phyloP scores from a whole-genome alignment of 768 basidiomycete species.

The Tubosaeta sp. region DNA sequence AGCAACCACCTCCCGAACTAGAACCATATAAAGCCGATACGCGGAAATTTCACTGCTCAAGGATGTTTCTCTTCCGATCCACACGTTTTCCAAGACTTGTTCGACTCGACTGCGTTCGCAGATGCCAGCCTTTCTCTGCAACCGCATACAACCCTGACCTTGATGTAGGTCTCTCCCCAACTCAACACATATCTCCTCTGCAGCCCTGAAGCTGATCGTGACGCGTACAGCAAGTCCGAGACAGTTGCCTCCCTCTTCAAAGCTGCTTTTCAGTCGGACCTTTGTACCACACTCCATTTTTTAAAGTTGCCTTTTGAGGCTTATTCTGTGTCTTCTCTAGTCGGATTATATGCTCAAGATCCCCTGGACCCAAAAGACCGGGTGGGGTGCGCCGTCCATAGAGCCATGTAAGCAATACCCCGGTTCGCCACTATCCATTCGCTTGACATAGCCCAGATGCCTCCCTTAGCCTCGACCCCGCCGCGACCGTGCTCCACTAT shows the following conservation, averaged over 20 bases:
- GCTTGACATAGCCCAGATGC: conserved; percentile 17
- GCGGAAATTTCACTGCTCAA: neutral
- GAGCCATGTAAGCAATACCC: conserved; percentile 60
- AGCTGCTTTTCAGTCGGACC: conserved; percentile 78
- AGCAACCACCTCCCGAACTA: neutral
- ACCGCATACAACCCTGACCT: conserved; percentile 39
- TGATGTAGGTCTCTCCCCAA: conserved; percentile 35
- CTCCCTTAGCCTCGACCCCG: conserved; percentile 22
- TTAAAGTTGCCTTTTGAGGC: conserved; percentile 5
- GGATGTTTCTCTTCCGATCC: conserved; percentile 20
- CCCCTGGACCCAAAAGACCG: conserved; percentile 63
- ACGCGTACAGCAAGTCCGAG: conserved; percentile 49
- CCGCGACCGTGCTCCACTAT: conserved; percentile 83
- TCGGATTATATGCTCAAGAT: conserved; percentile 86
- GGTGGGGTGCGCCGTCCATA: conserved; percentile 84
- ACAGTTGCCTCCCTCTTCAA: conserved; percentile 57
- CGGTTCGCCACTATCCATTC: neutral
- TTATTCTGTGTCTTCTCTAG: conserved; percentile 31
- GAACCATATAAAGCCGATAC: conserved; percentile 23
- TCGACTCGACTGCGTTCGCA: neutral
- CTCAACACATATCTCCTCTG: neutral
- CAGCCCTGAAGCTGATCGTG: conserved; percentile 55
- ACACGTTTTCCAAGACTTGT: conserved; percentile 9
- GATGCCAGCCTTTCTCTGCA: conserved; percentile 17
- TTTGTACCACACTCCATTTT: conserved; percentile 50